phyloP scores from a whole-genome alignment of 345 rosid species.

The Physaria fendleri region DNA sequence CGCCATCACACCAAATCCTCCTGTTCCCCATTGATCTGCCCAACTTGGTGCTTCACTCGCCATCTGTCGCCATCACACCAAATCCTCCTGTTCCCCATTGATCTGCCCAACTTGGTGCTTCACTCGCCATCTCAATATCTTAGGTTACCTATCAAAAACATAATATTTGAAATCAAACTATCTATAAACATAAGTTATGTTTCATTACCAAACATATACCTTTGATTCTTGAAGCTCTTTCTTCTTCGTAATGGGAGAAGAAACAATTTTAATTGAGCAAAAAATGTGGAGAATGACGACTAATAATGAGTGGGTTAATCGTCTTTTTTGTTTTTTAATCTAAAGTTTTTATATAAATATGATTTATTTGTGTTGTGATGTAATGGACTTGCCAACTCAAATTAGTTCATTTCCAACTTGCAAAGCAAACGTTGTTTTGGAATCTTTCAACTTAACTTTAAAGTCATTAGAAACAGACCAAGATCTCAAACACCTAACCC shows the following conservation, averaged over 20 bases:
- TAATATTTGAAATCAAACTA: background rate
- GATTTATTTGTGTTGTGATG: background rate
- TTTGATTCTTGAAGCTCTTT: conserved; percentile 19
- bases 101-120: conserved; percentile 89
- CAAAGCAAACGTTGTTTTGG: conserved; percentile 25
- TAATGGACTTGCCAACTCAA: background rate
- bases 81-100: conserved; percentile 91
- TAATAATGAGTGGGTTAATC: conserved; percentile 13
- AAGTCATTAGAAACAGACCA: conserved; percentile 1
- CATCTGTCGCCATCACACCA: conserved; percentile 52
- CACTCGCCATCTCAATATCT: conserved; percentile 46
- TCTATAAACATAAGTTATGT: background rate
- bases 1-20: conserved; percentile 53
- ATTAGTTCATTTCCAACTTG: conserved; percentile 30
- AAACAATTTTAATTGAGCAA: conserved; percentile 6
- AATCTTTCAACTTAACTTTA: conserved; percentile 18
- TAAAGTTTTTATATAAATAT: background rate
- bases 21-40: conserved; percentile 96
- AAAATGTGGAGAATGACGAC: conserved; percentile 1
- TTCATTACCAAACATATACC: background rate
- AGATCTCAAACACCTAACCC: background rate
- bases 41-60: conserved; percentile 74
- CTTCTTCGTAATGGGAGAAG: conserved; percentile 10
- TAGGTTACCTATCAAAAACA: background rate
- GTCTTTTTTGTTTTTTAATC: conserved; percentile 9